Evolutionary conservation across 345 rosid species (phyloP), one percentile per base, ranked within the genome.

Genomic region (Salix suchowensis): DNA sequence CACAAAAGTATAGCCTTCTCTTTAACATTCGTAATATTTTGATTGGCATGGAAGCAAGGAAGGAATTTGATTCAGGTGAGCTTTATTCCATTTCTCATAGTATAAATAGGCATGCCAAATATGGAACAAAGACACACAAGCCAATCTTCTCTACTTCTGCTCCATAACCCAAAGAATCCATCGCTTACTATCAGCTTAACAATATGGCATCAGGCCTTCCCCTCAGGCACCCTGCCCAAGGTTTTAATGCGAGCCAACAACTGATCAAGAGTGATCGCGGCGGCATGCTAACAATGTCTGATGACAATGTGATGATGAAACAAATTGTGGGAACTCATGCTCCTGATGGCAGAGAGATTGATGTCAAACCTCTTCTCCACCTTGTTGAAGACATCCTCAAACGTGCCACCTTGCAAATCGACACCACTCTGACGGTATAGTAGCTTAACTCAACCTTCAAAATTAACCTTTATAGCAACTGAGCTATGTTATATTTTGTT

Each of bases 331-430:
- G 80, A 48, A 91, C 93, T 30, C 94, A 93, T 76, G 78, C 88
- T 46, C 91, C 93, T 48, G 93, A 89, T 77, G 94, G 88, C 52
- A 87, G 92, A 8, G 92, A 89, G 26, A 81, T 91, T 37, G 88
- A 90, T 74, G 92, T 90, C 23, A 86, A 73, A 55, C 92, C 91
- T 28, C 91, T 93, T 78, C 87, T 91, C 76, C 32, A 55, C 37
- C 79, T 91, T 70, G 86, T 89, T 13, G 87, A 90, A 79, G 97
- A 90, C 76, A 93, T 91, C 75, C 91, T 93, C 72, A 87, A 79
- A 32, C 91, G 89, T 7, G 87, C 97, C 85, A 87, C 87, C 50
- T 67, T 76, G 64, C 84, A 85, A 36, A 72, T 73, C 37, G 87
- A 82, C 34, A 70, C 70, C 61, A 42, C 72, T 75, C 65, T 78